Evolutionary conservation across 164 flowering plant genomes (phyloP).

Genomic region (Vitis amurensis): DNA sequence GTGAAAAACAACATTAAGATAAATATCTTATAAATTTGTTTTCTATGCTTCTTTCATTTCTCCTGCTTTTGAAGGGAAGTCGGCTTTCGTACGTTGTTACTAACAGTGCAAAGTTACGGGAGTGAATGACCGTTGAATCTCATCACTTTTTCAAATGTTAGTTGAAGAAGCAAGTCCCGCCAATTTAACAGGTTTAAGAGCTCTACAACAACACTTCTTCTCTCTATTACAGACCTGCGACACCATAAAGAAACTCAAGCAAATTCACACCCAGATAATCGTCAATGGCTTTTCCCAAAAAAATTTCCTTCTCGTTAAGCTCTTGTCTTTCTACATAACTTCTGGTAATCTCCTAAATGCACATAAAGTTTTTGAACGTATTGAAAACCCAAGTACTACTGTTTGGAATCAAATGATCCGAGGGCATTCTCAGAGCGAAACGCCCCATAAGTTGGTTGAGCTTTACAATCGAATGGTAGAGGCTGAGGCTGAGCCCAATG

Average conservation of each 20-base stretch:
- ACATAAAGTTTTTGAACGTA: constrained; percentile 26
- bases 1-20: too few species aligned
- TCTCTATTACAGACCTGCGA: constrained; percentile 31
- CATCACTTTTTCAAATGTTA: constrained; percentile 13
- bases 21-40: too few species aligned
- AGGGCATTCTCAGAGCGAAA: constrained; percentile 30
- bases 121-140: too few species aligned
- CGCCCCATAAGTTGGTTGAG: constrained; percentile 27
- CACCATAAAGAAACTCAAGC: constrained; percentile 22
- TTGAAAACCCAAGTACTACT: constrained; percentile 39
- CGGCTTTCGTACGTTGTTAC: too few species aligned
- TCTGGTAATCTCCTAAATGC: constrained; percentile 35
- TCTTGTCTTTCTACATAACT: constrained; percentile 35
- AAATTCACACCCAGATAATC: constrained; percentile 51
- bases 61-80: too few species aligned
- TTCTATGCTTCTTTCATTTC: too few species aligned
- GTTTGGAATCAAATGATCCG: constrained; percentile 69
- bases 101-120: too few species aligned
- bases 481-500: constrained; percentile 40
- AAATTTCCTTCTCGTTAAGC: constrained; percentile 50
- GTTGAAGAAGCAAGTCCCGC: constrained; percentile 19
- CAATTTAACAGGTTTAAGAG: constrained; percentile 24
- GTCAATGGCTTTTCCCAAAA: constrained; percentile 51
- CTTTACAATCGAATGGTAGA: constrained; percentile 40
- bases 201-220: constrained; percentile 41